phyloP scores from a whole-genome alignment of 202 grass and related monocot species.

The Cymbopogon flexuosus region DNA sequence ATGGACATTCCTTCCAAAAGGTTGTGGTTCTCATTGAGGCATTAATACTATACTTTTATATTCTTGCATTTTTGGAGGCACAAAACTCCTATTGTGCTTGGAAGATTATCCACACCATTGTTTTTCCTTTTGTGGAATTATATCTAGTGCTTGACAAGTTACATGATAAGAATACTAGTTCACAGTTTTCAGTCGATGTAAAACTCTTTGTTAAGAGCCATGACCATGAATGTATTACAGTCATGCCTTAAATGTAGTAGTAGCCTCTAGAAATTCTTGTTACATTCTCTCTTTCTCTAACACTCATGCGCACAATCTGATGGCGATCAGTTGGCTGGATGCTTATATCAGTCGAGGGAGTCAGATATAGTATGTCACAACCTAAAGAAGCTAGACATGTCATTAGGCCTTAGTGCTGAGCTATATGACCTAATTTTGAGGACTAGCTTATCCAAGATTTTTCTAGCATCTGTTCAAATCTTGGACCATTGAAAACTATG shows the following conservation, averaged over 20 bases:
- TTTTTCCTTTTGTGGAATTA: background rate
- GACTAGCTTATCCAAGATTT: background rate
- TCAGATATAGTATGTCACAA: background rate
- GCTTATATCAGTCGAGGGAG: background rate
- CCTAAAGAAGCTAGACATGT: background rate
- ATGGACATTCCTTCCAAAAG: conserved; percentile 98
- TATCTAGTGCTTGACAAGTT: background rate
- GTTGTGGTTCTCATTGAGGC: conserved; percentile 31
- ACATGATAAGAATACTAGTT: background rate
- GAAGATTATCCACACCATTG: background rate
- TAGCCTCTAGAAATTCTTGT: background rate
- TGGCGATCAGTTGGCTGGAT: background rate
- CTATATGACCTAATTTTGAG: background rate
- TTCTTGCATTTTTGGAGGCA: conserved; percentile 1
- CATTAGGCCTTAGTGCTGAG: background rate
- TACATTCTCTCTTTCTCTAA: background rate
- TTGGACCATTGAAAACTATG: background rate
- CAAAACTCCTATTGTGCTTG: background rate
- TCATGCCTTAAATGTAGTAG: background rate
- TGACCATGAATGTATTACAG: background rate
- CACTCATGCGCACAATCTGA: background rate
- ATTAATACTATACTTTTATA: background rate
- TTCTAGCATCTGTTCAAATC: background rate
- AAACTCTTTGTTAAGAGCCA: background rate
- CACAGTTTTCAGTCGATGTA: background rate